Evolutionary conservation across 2,329 filamentous ascomycete genomes (phyloP).

Genomic region (Metarhizium anisopliae): DNA sequence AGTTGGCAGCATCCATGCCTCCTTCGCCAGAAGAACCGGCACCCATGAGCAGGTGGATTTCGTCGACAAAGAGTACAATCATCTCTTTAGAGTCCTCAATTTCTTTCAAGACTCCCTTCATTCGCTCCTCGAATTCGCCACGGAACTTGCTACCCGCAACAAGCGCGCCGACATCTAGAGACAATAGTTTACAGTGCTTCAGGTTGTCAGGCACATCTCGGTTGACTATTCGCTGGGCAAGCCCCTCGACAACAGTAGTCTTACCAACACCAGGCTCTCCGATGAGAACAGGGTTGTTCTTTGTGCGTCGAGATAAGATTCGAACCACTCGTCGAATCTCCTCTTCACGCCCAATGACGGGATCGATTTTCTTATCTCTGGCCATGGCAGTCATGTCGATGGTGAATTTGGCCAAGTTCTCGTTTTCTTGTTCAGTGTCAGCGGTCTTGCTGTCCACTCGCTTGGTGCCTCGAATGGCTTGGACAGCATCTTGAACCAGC

Average conservation of each 20-base stretch:
- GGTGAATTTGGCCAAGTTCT: conserved; percentile 96
- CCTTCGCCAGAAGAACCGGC: conserved; percentile 90
- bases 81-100: conserved; percentile 91
- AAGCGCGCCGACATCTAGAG: conserved; percentile 87
- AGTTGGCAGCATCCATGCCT: conserved; percentile 96
- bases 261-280: conserved; percentile 98
- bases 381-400: conserved; percentile 98
- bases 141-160: conserved; percentile 98
- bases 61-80: conserved; percentile 96
- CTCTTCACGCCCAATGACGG: conserved; percentile 92
- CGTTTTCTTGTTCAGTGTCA: conserved; percentile 84
- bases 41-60: conserved; percentile 98
- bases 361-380: conserved; percentile 93
- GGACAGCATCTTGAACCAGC: conserved; percentile 81
- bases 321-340: conserved; percentile 88
- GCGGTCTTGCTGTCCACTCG: conserved; percentile 94
- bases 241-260: conserved; percentile 93
- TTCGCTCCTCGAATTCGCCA: conserved; percentile 96
- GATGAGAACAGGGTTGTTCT: conserved; percentile 98
- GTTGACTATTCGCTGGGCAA: conserved; percentile 93
- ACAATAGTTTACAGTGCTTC: conserved; percentile 86
- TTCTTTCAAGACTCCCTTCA: conserved; percentile 98
- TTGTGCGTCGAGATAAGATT: conserved; percentile 86
- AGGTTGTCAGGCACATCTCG: conserved; percentile 93
- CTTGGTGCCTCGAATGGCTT: conserved; percentile 84